A percentile compares a stretch with the other conserved stretches of the same genome.
Evolutionary conservation across 768 basidiomycete genomes (phyloP).

Genomic region (Psilocybe tampanensis): DNA sequence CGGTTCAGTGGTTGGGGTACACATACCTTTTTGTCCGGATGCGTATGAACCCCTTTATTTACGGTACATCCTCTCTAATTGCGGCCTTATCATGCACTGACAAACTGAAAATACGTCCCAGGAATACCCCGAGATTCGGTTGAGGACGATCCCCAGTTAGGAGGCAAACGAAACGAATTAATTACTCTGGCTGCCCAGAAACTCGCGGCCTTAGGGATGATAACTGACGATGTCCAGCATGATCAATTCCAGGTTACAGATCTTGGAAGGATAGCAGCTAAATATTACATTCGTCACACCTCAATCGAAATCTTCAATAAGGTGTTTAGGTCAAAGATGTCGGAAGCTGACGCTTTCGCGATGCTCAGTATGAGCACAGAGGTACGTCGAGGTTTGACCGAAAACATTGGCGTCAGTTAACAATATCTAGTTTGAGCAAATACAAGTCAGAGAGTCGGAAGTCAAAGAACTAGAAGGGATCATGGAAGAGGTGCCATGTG

Average conservation of each 20-base stretch:
- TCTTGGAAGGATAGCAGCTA: conserved; percentile 93
- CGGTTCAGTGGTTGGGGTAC: conserved; percentile 93
- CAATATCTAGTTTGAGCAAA: conserved; percentile 79
- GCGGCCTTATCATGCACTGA: not conserved
- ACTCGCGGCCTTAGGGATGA: conserved; percentile 78
- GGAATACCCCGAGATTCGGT: conserved; percentile 75
- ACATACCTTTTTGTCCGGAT: conserved; percentile 97
- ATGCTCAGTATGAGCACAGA: conserved; percentile 93
- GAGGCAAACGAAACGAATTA: conserved; percentile 67
- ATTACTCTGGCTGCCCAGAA: conserved; percentile 65
- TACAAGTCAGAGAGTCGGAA: conserved; percentile 92
- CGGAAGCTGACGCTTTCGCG: conserved; percentile 87
- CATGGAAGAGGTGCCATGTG: conserved; percentile 72
- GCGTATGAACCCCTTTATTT: conserved; percentile 86
- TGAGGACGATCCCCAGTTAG: conserved; percentile 72
- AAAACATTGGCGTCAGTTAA: not conserved
- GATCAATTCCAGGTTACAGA: conserved; percentile 79
- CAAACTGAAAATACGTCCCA: conserved; percentile 26
- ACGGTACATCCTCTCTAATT: conserved; percentile 50
- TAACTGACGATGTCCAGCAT: conserved; percentile 63
- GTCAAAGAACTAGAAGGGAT: conserved; percentile 77
- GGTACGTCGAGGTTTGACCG: conserved; percentile 40
- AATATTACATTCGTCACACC: conserved; percentile 88
- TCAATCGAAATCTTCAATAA: conserved; percentile 89
- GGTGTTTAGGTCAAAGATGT: conserved; percentile 79